Evolutionary conservation across 2,329 filamentous ascomycete species (phyloP), one percentile per base, ranked within the genome.

Genomic region (Nigrospora osmanthi): DNA sequence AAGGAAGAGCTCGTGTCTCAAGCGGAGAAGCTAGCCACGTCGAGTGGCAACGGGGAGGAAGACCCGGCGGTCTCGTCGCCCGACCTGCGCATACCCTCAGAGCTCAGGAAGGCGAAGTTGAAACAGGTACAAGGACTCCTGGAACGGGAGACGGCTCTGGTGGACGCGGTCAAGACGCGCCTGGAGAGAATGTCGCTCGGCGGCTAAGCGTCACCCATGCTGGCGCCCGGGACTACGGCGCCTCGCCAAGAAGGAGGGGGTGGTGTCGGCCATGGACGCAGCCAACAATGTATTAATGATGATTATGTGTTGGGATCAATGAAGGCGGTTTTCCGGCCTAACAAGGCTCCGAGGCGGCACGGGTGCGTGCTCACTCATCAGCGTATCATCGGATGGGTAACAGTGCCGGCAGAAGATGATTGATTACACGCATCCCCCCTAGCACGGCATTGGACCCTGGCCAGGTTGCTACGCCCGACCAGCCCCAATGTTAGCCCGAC

Each of bases 61-160:
- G 51, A 46, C 37, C 43, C 55, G 19, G 53, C 52, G 30, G 52
- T 61, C 34, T 59, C 68, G 23, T 63, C 66, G n/a, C 54, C 57
- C 38, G 69, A 73, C 47, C 53, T 78, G 42, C 68, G 71, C 50
- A 78, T 85, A 44, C 77, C 81, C 12, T 65, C 72, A 16, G 78
- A 81, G 44, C 72, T 85, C 47, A 72, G 81, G 47, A 77, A 72
- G 62, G 75, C 71, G 42, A 85, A 85, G 64, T 63, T 87, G 52
- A 70, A 71, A 46, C 76, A 85, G 58, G 79, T 87, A 17, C 79
- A 79, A 63, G 65, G 66, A 28, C 61, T 86, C 48, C 64, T 88
- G 51, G 80, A 83, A 46, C 69, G 83, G 28, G 83, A 88, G 64
- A 77, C 77, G 39, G 81, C 81, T 6, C 62, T 87, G 54, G 78